Conservation (phyloP, 202 grass and related monocot genomes). For the Carex arenaria region DNA sequence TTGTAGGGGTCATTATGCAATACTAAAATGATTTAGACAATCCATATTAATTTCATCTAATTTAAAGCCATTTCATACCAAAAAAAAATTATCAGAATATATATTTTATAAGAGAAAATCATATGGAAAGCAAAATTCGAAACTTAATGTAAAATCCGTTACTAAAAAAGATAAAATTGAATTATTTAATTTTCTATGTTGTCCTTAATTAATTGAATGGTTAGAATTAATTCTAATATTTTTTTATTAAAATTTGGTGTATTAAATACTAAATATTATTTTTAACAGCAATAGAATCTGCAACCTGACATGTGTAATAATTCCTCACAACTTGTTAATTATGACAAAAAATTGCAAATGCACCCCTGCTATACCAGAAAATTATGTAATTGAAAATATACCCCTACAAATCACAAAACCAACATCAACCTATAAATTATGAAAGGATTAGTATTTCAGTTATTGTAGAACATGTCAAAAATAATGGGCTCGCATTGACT, state of each 20-base stretch:
- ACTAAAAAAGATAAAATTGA: no score
- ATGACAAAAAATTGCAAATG: background rate
- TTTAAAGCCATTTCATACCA: no score
- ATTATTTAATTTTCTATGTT: background rate
- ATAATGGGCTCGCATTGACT: no score
- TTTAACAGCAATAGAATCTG: background rate
- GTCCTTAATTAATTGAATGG: background rate
- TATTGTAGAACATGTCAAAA: background rate
- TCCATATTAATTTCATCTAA: no score
- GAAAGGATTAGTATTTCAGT: background rate
- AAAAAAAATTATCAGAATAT: no score
- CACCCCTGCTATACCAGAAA: background rate
- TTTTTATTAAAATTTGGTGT: background rate
- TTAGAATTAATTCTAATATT: background rate
- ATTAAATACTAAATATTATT: background rate
- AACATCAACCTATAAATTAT: background rate
- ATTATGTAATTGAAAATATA: background rate
- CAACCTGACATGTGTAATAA: background rate
- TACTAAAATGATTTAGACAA: no score
- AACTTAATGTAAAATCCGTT: background rate
- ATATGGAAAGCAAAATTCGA: no score
- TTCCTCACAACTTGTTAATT: background rate
- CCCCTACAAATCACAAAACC: background rate
- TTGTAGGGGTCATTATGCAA: no score
- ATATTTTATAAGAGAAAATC: no score